Base-by-base conservation (phyloP, 495 filamentous ascomycete species). In the Penicillium ucsense region DNA sequence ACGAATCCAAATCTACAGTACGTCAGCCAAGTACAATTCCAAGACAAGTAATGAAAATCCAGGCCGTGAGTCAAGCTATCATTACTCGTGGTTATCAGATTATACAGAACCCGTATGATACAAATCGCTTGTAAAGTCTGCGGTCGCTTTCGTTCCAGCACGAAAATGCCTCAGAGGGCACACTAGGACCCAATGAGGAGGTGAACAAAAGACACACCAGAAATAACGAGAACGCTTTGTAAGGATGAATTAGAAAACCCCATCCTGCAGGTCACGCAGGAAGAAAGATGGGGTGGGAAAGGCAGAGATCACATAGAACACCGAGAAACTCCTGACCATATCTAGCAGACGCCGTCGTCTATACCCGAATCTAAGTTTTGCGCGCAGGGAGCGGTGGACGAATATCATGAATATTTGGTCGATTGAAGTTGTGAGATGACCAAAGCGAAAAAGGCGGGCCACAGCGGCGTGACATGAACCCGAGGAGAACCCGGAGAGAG, bases 311-410 rank as follows among this genome's bases (percentile, higher is more conserved):
- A 12, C 28, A 28, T 40, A 29, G 34, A 28, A 31, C 38, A 45
- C 35, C 6, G 35, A 28, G 42, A 54, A 67, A 70, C 63, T 62
- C 59, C 61, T 43, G 48, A 56, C 64, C 58, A 41, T 56, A 54
- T 65, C 57, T 64, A 46, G 56, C 37, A 57, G 55, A 60, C 64
- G 65, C 67, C 65, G 51, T 64, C 59, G 51, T 68, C 67, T 71
- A 71, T 68, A 53, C 63, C 58, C 59, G 49, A 10, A 45, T 49
- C 37, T 51, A 49, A 59, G 50, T 47, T 45, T 49, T 20, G 20
- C 20, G 44, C 29, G 41, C 29, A 49, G 28, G 40, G 40, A 20
- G 20, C 20, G 20, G 20, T 20, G 20, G 20, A 20, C 20, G 20
- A 20, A 20, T 20, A 20, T 20, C 20, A 20, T 20, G 20, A 20